Conservation (phyloP, 2,329 filamentous ascomycete genomes). For the Exophiala sp. region DNA sequence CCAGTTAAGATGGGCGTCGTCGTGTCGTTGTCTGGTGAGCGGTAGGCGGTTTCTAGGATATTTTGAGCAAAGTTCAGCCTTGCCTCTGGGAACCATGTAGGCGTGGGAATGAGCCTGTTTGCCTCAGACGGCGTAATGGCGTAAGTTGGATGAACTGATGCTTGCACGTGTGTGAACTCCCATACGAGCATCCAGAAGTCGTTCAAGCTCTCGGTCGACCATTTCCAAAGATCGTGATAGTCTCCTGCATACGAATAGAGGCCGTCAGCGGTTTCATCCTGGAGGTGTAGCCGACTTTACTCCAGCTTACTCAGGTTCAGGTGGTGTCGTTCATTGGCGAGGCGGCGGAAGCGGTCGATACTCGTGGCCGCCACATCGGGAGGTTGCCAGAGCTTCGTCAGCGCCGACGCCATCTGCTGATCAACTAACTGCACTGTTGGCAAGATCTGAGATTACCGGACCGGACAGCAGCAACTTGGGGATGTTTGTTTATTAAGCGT, state of each 20-base stretch:
- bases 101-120: conserved; percentile 41
- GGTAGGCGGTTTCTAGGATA: conserved; percentile 48
- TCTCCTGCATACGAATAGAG: not conserved
- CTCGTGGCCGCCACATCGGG: conserved; percentile 1
- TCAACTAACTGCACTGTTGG: too few species aligned
- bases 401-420: not conserved
- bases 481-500: too few species aligned
- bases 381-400: not conserved
- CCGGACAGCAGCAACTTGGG: too few species aligned
- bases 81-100: conserved; percentile 70
- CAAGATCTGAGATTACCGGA: too few species aligned
- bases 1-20: conserved; percentile 63
- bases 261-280: not conserved
- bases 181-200: conserved; percentile 10
- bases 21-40: conserved; percentile 61
- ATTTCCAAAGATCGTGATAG: conserved; percentile 9
- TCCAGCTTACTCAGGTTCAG: not conserved
- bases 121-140: conserved; percentile 28
- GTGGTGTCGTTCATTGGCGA: not conserved
- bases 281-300: too few species aligned
- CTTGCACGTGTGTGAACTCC: conserved; percentile 7
- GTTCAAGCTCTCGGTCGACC: conserved; percentile 8
- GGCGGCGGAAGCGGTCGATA: not conserved
- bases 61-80: conserved; percentile 74
- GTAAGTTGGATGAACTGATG: conserved; percentile 37